Evolutionary conservation across 768 basidiomycete genomes (phyloP), one percentile per base, ranked within the genome.

Genomic region (Boletales sp.): DNA sequence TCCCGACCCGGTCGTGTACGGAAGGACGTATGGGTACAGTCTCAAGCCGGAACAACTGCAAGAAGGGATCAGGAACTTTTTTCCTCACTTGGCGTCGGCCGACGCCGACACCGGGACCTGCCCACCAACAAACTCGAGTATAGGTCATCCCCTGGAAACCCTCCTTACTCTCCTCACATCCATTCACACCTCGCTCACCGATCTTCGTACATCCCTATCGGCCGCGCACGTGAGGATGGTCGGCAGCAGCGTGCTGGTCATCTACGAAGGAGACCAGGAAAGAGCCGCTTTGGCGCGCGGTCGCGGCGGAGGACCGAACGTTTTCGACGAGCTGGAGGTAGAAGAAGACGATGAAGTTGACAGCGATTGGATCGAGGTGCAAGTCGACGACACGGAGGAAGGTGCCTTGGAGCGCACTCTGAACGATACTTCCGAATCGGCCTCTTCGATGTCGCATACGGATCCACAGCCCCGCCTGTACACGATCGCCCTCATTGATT

Each of bases 401-500:
- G 52, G 62, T 13, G 8, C 57, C 27, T 36, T 51, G 8, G 69
- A 67, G 8, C 59, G 60, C 15, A 52, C 52, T 17, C 52, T 59
- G 50, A 29, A 31, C 3, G 21, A 7, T 18, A 2, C 34, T 7
- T 48, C 40, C 2, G 42, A 72, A 64, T 41, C 69, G 58, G n/a
- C 39, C 32, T 47, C 76, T 72, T 30, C 75, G 74, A 15, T 78
- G 81, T 30, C 62, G 4, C 37, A 10, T 18, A n/a, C 13, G 8
- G 55, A 55, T 9, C 21, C 39, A 19, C 34, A 15, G 6, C 50
- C 54, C n/a, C 53, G 63, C 44, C 45, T 59, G 42, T 86, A 79
- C 54, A 72, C 75, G 13, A 75, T 97, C 52, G 86, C 85, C 56
- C 70, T 97, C 55, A 97, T 98, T 56, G 95, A 99, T 72, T 97